phyloP scores from a whole-genome alignment of 345 rosid genomes.

The Eucalyptus dawsonii region DNA sequence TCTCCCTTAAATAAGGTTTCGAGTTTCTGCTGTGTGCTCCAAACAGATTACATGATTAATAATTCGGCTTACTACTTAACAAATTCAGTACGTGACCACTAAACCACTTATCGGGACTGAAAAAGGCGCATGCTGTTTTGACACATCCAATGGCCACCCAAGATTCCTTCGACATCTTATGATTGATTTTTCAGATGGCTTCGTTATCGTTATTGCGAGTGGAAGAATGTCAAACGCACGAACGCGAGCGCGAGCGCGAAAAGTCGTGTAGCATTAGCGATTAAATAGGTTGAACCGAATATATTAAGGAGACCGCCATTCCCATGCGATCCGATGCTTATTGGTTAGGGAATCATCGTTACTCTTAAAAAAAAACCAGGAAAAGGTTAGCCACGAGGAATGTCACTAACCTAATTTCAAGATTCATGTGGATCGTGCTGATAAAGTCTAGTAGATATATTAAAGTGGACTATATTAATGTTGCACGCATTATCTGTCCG shows the following conservation, averaged over 20 bases:
- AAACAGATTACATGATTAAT: neutral
- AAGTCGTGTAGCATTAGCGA: neutral
- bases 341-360: neutral
- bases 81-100: neutral
- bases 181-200: neutral
- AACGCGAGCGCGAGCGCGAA: neutral
- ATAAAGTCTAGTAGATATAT: neutral
- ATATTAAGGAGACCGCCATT: neutral
- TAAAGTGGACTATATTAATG: neutral
- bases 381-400: neutral
- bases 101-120: neutral
- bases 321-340: neutral
- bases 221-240: neutral
- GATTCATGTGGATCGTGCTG: neutral
- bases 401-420: neutral
- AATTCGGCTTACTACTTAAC: neutral
- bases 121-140: neutral
- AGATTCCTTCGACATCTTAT: neutral
- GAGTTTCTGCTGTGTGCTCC: too few species aligned
- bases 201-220: neutral
- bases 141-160: neutral
- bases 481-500: neutral
- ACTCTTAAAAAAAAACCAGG: neutral
- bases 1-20: too few species aligned
- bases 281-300: neutral